Evolutionary conservation across 2,329 filamentous ascomycete genomes (phyloP), one percentile per base, ranked within the genome.

Genomic region (Trichoderma atroviride): DNA sequence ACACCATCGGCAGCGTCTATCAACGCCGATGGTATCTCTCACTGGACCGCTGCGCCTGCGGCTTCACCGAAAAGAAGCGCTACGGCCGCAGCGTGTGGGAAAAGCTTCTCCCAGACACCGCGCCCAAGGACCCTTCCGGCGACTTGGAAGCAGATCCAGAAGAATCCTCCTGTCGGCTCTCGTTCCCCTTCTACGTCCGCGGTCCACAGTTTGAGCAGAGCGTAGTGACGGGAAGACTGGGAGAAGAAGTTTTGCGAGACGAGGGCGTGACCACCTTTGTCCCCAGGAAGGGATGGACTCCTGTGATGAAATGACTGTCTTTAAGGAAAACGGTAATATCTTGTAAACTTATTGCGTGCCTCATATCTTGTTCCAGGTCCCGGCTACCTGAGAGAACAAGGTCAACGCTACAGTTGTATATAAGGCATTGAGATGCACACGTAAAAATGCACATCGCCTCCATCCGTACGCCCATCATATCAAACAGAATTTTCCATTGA

Each of bases 1-100:
- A 92, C 74, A 86, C 83, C 3, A 89, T 92, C 52, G 87, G 86
- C 6, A 91, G 89, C 47, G 81, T 92, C 4, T 86, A 92, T 73
- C 89, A 92, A 76, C 84, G 90, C 5, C 82, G 83, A 53, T 92
- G 89, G 91, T 91, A 87, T 70, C 74, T 92, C 22, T 86, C 86
- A 13, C 80, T 92, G 1, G 90, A 92, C 74, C 82, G 87, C 14
- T 76, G 75, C 31, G 85, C 82, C 5, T 88, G 85, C 61, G 89
- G 89, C 5, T 91, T 92, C 68, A 76, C 77, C 19, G 79, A 78
- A 74, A 76, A 75, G 27, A 75, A 75, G 62, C 52, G 53, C 71
- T 69, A 63, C 19, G 71, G 70, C 14, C 70, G 71, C 31, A 33
- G 70, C 31, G 7, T 68, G 2, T 71, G 75, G 72, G 70, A 35